Base-by-base conservation (phyloP, 2,329 filamentous ascomycete genomes). In the Pseudogymnoascus sp. region DNA sequence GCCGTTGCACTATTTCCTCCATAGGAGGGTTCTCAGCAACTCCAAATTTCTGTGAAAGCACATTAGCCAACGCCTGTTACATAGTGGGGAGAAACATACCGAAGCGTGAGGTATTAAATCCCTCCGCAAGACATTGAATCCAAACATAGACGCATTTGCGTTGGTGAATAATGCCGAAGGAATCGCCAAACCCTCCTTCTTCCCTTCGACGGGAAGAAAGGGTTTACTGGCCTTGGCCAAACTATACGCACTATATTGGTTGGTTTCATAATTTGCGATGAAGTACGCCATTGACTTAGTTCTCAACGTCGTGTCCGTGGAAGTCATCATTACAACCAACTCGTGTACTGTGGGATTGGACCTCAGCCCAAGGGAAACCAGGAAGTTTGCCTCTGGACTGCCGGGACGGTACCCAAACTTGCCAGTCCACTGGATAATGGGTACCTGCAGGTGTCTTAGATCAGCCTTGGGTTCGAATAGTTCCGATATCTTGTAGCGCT, bases 161-260 rank as follows among this genome's bases (percentile, higher is more conserved):
- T 97, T 93, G 0, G 87, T 91, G 72, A 91, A 99, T 71, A 92
- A 97, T 64, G 86, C 83, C 1, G 82, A 84, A 0, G 93, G 92
- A 0, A 82, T 77, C 1, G 91, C 89, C 28, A 96, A 78, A 38
- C 79, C 78, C 63, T 84, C 81, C 3, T 80, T 77, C n/a, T 83
- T 82, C 14, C 85, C 86, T 67, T 92, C 82, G 1, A 95, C 76
- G 1, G 92, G 92, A 38, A 97, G 76, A 65, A 91, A 89, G 1
- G 83, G 76, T 65, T 82, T 82, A 25, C 75, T 78, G 14, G 81
- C 81, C 16, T 75, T 73, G 12, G 78, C 78, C 62, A 88, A 80
- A 67, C 86, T 82, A 72, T 85, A 90, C 2, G 77, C 76, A 1
- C 77, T 81, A 73, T 99, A 97, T 1, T 84, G 83, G 69, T 97